Percentiles rank a stretch among this genome's conserved stretches.
Evolutionary conservation across 2,329 filamentous ascomycete species (phyloP).

Genomic region (Dryadomyces sulphureus): DNA sequence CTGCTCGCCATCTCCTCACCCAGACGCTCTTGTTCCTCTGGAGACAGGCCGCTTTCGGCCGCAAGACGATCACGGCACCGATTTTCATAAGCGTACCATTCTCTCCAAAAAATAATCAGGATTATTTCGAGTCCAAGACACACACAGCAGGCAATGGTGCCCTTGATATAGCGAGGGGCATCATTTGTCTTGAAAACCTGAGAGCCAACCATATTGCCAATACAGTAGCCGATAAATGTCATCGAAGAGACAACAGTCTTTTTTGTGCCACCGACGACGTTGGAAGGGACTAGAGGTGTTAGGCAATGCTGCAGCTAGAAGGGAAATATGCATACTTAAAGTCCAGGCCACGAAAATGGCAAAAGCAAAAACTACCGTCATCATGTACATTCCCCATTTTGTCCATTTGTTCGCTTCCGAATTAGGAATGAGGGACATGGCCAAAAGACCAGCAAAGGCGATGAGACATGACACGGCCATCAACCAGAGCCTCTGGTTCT

Average conservation of each 20-base stretch:
- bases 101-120: conserved; percentile 24
- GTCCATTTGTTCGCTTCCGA: conserved; percentile 25
- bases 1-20: conserved; percentile 22
- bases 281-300: conserved; percentile 26
- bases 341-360: conserved; percentile 26
- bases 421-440: conserved; percentile 33
- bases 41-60: conserved; percentile 22
- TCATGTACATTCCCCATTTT: conserved; percentile 30
- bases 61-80: conserved; percentile 15
- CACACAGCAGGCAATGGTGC: conserved; percentile 27
- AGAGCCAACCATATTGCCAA: conserved; percentile 37
- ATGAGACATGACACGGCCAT: conserved; percentile 28
- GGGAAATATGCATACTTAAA: background rate
- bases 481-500: conserved; percentile 1
- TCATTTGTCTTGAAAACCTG: conserved; percentile 42
- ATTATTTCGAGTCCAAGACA: conserved; percentile 8
- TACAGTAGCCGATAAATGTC: conserved; percentile 34
- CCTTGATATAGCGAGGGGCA: conserved; percentile 44
- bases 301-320: background rate
- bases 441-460: conserved; percentile 28
- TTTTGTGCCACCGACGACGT: conserved; percentile 40
- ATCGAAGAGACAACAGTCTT: conserved; percentile 41
- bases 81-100: conserved; percentile 31
- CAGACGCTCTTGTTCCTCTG: conserved; percentile 13
- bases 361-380: conserved; percentile 30